Evolutionary conservation across 371 early-diverging fungal genomes (phyloP).

Genomic region (Circinella minor): DNA sequence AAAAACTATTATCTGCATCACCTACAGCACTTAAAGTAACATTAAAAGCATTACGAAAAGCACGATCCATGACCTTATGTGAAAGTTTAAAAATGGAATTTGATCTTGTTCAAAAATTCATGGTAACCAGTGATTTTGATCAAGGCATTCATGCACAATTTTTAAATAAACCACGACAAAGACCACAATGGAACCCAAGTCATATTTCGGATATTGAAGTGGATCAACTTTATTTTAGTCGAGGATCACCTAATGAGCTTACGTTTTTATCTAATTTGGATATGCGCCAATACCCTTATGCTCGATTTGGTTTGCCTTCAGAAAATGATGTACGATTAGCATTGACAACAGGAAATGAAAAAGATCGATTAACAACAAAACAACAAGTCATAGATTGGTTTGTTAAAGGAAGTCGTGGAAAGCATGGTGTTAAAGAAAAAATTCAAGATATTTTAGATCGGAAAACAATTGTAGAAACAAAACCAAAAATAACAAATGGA

Average conservation of each 20-base stretch:
- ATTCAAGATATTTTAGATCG: slow-evolving; percentile 66
- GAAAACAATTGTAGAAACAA: slow-evolving; percentile 40
- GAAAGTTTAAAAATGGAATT: slow-evolving; percentile 88
- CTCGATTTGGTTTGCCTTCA: slow-evolving; percentile 76
- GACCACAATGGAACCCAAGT: slow-evolving; percentile 19
- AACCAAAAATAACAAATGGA: too few relatives aligned
- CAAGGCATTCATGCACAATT: slow-evolving; percentile 46
- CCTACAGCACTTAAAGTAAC: slow-evolving; percentile 91
- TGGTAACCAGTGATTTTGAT: slow-evolving; percentile 49
- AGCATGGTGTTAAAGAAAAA: slow-evolving; percentile 68
- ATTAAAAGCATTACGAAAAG: slow-evolving; percentile 76
- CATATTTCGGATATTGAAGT: slow-evolving; percentile 53
- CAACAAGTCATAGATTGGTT: slow-evolving; percentile 76
- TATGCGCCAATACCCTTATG: slow-evolving; percentile 71
- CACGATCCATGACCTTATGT: slow-evolving; percentile 66
- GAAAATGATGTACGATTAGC: slow-evolving; percentile 74
- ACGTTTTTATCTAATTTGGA: slow-evolving; percentile 38
- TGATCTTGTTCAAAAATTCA: slow-evolving; percentile 75
- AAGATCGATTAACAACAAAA: slow-evolving; percentile 44
- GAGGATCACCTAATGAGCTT: slow-evolving; percentile 34
- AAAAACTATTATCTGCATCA: slow-evolving; percentile 68
- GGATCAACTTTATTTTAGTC: slow-evolving; percentile 61
- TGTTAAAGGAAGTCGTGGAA: slow-evolving; percentile 53
- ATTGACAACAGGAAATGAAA: slow-evolving; percentile 59
- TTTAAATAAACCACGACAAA: slow-evolving; percentile 21